Evolutionary conservation across 1,284 basidiomycete species (phyloP), one percentile per base, ranked within the genome.

Genomic region (Moniliophthora roreri): DNA sequence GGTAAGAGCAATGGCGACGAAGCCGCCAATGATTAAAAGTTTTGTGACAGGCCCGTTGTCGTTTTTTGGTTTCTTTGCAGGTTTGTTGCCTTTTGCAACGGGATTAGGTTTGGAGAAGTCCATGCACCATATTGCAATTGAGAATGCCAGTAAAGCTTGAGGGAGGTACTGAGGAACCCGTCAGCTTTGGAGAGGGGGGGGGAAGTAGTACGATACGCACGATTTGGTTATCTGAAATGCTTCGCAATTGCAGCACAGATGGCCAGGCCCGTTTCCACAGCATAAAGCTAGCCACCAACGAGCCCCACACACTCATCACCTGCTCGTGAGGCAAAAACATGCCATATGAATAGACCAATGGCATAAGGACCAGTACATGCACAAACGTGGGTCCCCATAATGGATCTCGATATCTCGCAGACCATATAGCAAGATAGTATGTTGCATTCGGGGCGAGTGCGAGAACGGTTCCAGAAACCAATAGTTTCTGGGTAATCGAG

Each of bases 351-450:
- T 76, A 78, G 26, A 81, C 65, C 39, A 87, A 63, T 1, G 87
- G 87, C 9, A 73, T 74, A 18, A 89, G 67, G 8, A 84, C 78
- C 28, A 66, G 54, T 16, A 70, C 59, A 67, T 91, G 87, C 1
- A 84, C 80, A 7, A 78, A 58, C 11, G 80, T 70, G 18, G 87
- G 78, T 0, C 87, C 88, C 62, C 75, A 67, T n/a, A 82, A 53
- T 13, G 82, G 76, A 58, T 80, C 73, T 28, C 71, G 71, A 58
- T 68, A 65, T 56, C 82, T 76, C 18, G 79, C 78, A 11, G 83
- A 81, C 67, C 75, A 78, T 18, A 79, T 76, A 21, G 82, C 77
- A 21, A 79, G 68, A 78, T 81, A 87, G 60, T 88, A 87, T 9
- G 81, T 79, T 11, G 81, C 74, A 57, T 80, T 75, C 1, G 89